Conservation (phyloP, 108 stramenopile species). For the Nitzschia palea region DNA sequence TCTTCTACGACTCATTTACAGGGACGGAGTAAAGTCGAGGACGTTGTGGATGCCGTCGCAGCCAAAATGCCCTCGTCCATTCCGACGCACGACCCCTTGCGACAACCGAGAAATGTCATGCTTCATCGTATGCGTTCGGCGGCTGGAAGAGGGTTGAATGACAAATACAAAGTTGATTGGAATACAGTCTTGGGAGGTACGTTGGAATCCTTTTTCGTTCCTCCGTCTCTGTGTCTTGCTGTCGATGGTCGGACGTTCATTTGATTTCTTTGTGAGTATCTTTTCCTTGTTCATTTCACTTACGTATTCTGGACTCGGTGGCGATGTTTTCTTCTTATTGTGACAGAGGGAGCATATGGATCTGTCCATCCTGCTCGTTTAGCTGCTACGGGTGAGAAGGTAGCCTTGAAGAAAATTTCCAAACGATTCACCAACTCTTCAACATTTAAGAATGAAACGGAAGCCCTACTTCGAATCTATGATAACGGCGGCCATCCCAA, state of each 20-base stretch:
- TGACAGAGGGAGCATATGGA: conserved; percentile 75
- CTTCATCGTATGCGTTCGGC: conserved; percentile 42
- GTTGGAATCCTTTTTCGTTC: too few relatives aligned
- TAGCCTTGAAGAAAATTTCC: conserved; percentile 82
- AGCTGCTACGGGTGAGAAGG: conserved; percentile 67
- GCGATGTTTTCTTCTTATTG: not conserved
- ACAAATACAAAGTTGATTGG: conserved; percentile 81
- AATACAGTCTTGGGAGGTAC: conserved; percentile 58
- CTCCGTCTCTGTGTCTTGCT: too few relatives aligned
- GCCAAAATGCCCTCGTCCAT: not conserved
- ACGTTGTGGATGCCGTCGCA: too few relatives aligned
- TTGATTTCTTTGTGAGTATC: too few relatives aligned
- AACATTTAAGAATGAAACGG: conserved; percentile 72
- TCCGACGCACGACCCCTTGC: not conserved
- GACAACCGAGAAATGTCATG: conserved; percentile 52
- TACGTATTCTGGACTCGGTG: too few relatives aligned
- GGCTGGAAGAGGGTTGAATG: conserved; percentile 36
- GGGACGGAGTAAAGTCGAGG: too few relatives aligned
- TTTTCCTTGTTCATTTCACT: too few relatives aligned
- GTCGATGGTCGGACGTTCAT: too few relatives aligned
- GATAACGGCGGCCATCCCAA: conserved; percentile 83
- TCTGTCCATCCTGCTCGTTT: conserved; percentile 70
- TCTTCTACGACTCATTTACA: too few relatives aligned
- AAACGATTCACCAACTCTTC: conserved; percentile 74
- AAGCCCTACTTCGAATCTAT: conserved; percentile 71